Evolutionary conservation across 768 basidiomycete species (phyloP).

Genomic region (Hortiboletus flavorubellus): DNA sequence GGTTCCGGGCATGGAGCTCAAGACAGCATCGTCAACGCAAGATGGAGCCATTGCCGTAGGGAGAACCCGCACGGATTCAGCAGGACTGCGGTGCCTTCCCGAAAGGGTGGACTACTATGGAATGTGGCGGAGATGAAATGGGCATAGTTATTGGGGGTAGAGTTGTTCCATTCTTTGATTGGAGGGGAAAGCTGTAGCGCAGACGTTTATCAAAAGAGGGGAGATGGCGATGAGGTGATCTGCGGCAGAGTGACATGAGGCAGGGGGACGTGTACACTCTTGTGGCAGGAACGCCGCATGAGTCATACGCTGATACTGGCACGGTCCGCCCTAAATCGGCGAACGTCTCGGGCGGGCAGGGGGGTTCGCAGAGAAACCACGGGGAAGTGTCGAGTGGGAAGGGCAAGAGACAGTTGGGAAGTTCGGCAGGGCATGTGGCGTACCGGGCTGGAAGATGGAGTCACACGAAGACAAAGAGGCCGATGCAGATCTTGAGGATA

Average conservation of each 20-base stretch:
- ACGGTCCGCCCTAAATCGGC: slow-evolving; percentile 14
- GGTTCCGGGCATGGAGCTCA: slow-evolving; percentile 17
- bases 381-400: slow-evolving; percentile 2
- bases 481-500: slow-evolving; percentile 16
- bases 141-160: slow-evolving; percentile 5
- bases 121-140: slow-evolving; percentile 33
- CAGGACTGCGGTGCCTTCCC: slow-evolving; percentile 15
- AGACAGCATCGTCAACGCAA: neutral
- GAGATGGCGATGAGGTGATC: slow-evolving; percentile 19
- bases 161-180: slow-evolving; percentile 21
- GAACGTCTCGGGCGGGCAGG: slow-evolving; percentile 10
- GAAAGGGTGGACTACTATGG: slow-evolving; percentile 11
- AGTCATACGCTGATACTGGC: slow-evolving; percentile 11
- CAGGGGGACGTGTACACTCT: slow-evolving; percentile 1
- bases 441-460: neutral
- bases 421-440: neutral
- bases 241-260: slow-evolving; percentile 19
- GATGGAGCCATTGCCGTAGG: slow-evolving; percentile 19
- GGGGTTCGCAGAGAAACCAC: slow-evolving; percentile 7
- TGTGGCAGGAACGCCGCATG: slow-evolving; percentile 12
- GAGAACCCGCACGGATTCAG: slow-evolving; percentile 25
- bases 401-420: neutral
- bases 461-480: neutral
- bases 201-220: slow-evolving; percentile 14
- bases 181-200: slow-evolving; percentile 3